These are phyloP conservation scores for Fusarium solani-melongenae DNA, from an alignment of 2,329 filamentous ascomycete genomes.

Conservation along the genomic window DNA sequence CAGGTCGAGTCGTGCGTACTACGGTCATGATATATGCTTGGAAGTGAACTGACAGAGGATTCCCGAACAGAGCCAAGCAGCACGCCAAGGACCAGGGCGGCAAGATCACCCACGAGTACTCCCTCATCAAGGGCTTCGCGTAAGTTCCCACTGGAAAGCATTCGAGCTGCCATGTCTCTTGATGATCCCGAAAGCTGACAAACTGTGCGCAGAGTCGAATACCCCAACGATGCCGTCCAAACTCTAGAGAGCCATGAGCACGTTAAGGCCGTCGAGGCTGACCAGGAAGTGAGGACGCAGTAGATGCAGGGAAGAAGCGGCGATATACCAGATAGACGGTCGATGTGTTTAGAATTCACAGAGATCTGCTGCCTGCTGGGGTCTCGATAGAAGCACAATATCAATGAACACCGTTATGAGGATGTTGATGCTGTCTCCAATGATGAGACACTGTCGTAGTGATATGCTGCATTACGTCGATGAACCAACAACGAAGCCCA, in stretches of 20 bases:
- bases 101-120: slow-evolving; percentile 85
- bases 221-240: slow-evolving; percentile 73
- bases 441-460: neutral
- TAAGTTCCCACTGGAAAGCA: slow-evolving; percentile 59
- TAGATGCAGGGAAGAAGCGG: slow-evolving; percentile 52
- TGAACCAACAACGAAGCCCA: neutral
- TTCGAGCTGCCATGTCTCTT: neutral
- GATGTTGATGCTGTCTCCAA: neutral
- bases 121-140: slow-evolving; percentile 92
- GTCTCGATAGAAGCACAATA: slow-evolving; percentile 17
- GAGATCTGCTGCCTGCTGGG: slow-evolving; percentile 17
- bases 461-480: neutral
- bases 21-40: neutral
- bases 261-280: slow-evolving; percentile 79
- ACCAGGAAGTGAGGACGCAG: slow-evolving; percentile 77
- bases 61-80: slow-evolving; percentile 76
- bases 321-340: slow-evolving; percentile 1
- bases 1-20: slow-evolving; percentile 73
- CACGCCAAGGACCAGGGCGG: slow-evolving; percentile 80
- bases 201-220: slow-evolving; percentile 70
- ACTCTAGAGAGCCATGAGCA: slow-evolving; percentile 76
- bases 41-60: slow-evolving; percentile 3
- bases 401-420: neutral
- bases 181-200: neutral
- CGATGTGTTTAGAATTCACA: slow-evolving; percentile 19